phyloP scores from a whole-genome alignment of 2,329 filamentous ascomycete species.

The Ascochyta fabae region DNA sequence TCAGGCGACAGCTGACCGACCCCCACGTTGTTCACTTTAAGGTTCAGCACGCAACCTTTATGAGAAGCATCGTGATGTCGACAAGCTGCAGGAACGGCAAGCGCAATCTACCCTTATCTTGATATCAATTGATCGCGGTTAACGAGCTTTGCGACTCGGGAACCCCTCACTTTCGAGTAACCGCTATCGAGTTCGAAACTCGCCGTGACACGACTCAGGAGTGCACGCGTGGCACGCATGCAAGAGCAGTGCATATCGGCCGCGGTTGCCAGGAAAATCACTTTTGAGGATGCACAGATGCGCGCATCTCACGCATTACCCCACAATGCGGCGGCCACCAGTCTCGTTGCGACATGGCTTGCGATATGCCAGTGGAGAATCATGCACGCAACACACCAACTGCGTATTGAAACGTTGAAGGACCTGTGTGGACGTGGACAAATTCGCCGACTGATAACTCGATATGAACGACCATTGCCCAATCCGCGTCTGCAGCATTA shows the following conservation, averaged over 20 bases:
- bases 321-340: slow-evolving; percentile 30
- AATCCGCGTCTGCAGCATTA: slow-evolving; percentile 1
- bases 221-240: slow-evolving; percentile 16
- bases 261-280: slow-evolving; percentile 23
- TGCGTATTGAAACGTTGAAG: slow-evolving; percentile 16
- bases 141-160: slow-evolving; percentile 13
- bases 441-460: not conserved
- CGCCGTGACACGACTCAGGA: slow-evolving; percentile 9
- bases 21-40: slow-evolving; percentile 40
- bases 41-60: slow-evolving; percentile 20
- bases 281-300: slow-evolving; percentile 14
- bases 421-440: slow-evolving; percentile 6
- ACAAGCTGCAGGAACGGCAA: slow-evolving; percentile 36
- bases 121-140: slow-evolving; percentile 17
- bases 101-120: slow-evolving; percentile 22
- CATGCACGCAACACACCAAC: slow-evolving; percentile 12
- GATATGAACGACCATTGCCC: not conserved
- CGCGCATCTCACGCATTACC: slow-evolving; percentile 26
- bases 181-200: not conserved
- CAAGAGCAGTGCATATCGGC: slow-evolving; percentile 24
- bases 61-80: slow-evolving; percentile 26
- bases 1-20: slow-evolving; percentile 17
- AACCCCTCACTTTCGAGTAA: slow-evolving; percentile 6
- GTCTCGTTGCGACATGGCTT: slow-evolving; percentile 28
- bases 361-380: slow-evolving; percentile 24